Conservation (phyloP, 768 basidiomycete species). For the Tylopilus felleus region DNA sequence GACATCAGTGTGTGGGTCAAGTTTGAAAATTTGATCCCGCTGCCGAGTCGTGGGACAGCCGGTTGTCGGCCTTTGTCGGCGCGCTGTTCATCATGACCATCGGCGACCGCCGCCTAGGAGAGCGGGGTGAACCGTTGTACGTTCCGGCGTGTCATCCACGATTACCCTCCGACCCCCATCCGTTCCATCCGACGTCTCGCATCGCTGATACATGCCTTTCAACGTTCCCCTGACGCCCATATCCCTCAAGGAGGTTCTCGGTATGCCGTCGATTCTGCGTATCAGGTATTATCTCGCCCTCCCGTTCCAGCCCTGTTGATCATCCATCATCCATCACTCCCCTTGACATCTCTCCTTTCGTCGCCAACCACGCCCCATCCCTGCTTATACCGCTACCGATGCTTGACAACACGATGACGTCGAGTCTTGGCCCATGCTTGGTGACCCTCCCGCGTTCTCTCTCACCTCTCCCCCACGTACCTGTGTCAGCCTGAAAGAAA, state of each 20-base stretch:
- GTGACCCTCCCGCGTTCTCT: not conserved
- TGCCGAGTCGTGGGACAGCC: not conserved
- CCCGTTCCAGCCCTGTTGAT: not conserved
- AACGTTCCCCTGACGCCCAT: not conserved
- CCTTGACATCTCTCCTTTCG: slow-evolving; percentile 2
- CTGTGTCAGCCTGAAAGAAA: not conserved
- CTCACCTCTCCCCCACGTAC: not conserved
- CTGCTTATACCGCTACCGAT: not conserved
- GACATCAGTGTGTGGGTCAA: not conserved
- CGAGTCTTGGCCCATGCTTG: not conserved
- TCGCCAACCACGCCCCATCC: no score
- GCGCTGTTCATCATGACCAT: not conserved
- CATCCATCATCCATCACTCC: not conserved
- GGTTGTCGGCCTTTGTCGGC: not conserved
- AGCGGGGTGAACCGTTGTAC: no score
- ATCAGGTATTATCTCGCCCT: slow-evolving; percentile 4
- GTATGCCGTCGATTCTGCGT: slow-evolving; percentile 10
- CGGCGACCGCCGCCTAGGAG: not conserved
- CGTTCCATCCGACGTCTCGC: not conserved
- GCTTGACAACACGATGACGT: not conserved
- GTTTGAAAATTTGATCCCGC: not conserved
- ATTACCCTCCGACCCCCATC: not conserved
- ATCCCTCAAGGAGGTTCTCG: not conserved
- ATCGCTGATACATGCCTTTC: not conserved
- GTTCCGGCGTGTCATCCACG: not conserved